Percentiles rank a stretch among this genome's conserved stretches.
phyloP scores from a whole-genome alignment of 2,329 filamentous ascomycete species.

The Macrophomina tecta region DNA sequence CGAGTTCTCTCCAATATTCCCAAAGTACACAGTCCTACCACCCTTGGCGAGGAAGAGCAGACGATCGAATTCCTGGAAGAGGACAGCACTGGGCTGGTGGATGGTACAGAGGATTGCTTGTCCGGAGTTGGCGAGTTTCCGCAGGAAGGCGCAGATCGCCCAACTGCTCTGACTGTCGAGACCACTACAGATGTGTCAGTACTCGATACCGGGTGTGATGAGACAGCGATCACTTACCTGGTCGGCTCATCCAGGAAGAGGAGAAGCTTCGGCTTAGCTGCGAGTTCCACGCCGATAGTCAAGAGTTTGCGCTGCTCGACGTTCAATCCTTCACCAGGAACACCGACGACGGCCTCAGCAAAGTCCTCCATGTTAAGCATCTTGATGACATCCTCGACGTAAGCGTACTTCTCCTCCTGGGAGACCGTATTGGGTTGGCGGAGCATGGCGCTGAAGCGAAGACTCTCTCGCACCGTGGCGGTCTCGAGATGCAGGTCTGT shows the following conservation, averaged over 20 bases:
- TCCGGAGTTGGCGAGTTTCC: conserved; percentile 62
- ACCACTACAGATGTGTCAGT: conserved; percentile 29
- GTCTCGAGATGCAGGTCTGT: conserved; percentile 45
- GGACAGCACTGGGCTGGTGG: conserved; percentile 52
- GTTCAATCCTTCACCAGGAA: conserved; percentile 66
- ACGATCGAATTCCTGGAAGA: conserved; percentile 55
- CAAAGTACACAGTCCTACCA: conserved; percentile 48
- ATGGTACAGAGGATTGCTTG: conserved; percentile 56
- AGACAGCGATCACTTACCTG: conserved; percentile 2
- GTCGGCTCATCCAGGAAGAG: conserved; percentile 66
- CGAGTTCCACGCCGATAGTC: conserved; percentile 75
- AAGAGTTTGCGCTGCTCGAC: conserved; percentile 74
- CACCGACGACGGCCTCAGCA: conserved; percentile 69
- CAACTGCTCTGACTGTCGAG: conserved; percentile 56
- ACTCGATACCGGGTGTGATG: neutral
- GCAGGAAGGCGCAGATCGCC: conserved; percentile 67
- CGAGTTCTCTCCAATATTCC: conserved; percentile 52
- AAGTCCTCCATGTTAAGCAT: conserved; percentile 72
- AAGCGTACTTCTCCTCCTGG: conserved; percentile 64
- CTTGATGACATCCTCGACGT: conserved; percentile 69
- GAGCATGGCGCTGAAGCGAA: conserved; percentile 44
- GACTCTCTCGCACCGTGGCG: conserved; percentile 44
- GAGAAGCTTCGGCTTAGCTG: conserved; percentile 68
- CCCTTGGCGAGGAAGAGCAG: conserved; percentile 53
- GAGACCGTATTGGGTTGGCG: conserved; percentile 60